Evolutionary conservation across 192 early-diverging fungal species (phyloP), one percentile per base, ranked within the genome.

Genomic region (Entomortierella lignicola): DNA sequence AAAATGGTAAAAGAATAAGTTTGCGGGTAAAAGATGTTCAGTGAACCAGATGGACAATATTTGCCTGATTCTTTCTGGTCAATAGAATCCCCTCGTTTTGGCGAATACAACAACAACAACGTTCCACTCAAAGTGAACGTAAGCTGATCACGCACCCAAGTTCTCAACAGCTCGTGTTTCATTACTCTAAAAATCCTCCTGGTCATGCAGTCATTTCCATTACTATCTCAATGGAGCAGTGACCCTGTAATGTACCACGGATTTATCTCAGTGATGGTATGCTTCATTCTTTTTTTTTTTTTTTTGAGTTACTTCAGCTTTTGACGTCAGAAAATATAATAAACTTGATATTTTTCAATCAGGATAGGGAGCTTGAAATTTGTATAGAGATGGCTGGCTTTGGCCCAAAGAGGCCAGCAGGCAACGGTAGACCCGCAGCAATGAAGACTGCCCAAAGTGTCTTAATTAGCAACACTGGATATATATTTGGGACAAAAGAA

Each of bases 121-220:
- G 34, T 37, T 7, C 34, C 34, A 37, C 34, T 4, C 34, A 37
- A 37, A 4, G n/a, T n/a, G 4, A 4, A 37, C 34, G 34, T 37
- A 37, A 37, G 4, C 34, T 37, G 34, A 7, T 37, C 34, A 37
- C 10, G 5, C 34, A 7, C 34, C n/a, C n/a, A n/a, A n/a, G n/a
- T n/a, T n/a, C n/a, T n/a, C n/a, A n/a, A n/a, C n/a, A n/a, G n/a
- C n/a, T n/a, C n/a, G n/a, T n/a, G n/a, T n/a, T n/a, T n/a, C n/a
- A n/a, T n/a, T n/a, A n/a, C n/a, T n/a, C n/a, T n/a, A n/a, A n/a
- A n/a, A n/a, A n/a, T 13, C 39, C 39, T 42, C 13, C 30, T 32
- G 55, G 26, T 41, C 63, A 74, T 74, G 75, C 56, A 79, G 29
- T 55, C 67, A 37, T 79, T 79, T 61, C 75, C 75, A 55, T 58